Conservation (phyloP, 139 green algal species). For the Deuterostichococcus epilithicus region DNA sequence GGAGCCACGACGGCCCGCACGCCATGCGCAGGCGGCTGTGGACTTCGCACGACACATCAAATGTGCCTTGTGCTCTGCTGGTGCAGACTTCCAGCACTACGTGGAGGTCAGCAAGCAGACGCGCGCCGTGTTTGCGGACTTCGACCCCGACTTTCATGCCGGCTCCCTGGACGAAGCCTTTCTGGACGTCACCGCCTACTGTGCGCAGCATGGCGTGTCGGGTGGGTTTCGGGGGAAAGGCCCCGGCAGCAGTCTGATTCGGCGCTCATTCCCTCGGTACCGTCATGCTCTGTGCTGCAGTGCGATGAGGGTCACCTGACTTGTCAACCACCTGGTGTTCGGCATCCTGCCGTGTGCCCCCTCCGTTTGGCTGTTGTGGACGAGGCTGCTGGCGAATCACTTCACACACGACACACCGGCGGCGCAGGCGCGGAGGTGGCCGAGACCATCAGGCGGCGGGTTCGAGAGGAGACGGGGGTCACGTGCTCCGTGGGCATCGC, state of each 20-base stretch:
- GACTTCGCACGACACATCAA: too few relatives aligned
- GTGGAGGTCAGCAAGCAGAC: background rate
- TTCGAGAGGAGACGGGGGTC: constrained; percentile 51
- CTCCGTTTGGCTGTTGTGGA: too few relatives aligned
- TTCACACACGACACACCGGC: background rate
- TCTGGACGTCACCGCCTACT: constrained; percentile 80
- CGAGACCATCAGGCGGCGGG: constrained; percentile 37
- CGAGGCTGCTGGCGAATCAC: too few relatives aligned
- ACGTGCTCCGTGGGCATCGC: constrained; percentile 77
- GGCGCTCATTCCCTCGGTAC: background rate
- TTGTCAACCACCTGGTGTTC: too few relatives aligned
- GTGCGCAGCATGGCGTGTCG: constrained; percentile 32
- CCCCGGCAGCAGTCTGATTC: too few relatives aligned
- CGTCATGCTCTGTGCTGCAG: background rate
- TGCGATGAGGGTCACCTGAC: too few relatives aligned
- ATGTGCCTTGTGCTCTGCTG: too few relatives aligned
- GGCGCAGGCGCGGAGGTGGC: constrained; percentile 47
- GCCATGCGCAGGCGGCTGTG: too few relatives aligned
- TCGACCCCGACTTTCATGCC: constrained; percentile 70
- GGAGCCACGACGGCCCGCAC: too few relatives aligned
- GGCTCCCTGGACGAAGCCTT: constrained; percentile 79
- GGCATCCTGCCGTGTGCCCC: too few relatives aligned
- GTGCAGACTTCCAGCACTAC: constrained; percentile 50
- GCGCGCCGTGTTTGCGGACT: constrained; percentile 59
- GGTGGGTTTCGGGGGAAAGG: constrained; percentile 31